Conservation (phyloP, 345 rosid genomes). For the Eucalyptus cloeziana region DNA sequence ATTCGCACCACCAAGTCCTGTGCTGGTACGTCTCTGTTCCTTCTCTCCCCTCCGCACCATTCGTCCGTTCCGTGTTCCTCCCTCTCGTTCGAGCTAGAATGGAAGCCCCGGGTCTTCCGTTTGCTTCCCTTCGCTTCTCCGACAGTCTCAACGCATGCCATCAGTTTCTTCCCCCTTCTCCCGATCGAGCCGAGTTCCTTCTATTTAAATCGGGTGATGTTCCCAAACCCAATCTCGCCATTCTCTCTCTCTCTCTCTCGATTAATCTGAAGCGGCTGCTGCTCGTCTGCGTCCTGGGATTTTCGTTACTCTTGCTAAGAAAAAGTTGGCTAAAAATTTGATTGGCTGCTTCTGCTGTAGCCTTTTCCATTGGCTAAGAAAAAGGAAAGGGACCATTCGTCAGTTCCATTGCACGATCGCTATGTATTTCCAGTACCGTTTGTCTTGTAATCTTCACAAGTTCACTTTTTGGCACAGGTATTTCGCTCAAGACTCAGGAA, state of each 20-base stretch:
- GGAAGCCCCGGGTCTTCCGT: not conserved
- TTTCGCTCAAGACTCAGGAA: conserved; percentile 36
- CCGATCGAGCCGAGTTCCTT: not conserved
- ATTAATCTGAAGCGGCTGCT: not conserved
- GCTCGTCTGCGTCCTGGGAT: not conserved
- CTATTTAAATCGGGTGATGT: not conserved
- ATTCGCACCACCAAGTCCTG: conserved; percentile 23
- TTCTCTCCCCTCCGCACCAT: not conserved
- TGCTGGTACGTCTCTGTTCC: not conserved
- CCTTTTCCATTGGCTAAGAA: not conserved
- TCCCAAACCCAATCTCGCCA: not conserved
- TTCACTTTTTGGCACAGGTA: conserved; percentile 7
- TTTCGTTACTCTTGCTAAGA: not conserved
- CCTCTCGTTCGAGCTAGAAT: not conserved
- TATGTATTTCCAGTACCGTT: not conserved
- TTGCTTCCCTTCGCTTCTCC: not conserved
- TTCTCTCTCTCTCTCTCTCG: not conserved
- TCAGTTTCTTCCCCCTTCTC: not conserved
- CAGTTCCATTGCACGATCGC: not conserved
- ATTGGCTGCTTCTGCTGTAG: not conserved
- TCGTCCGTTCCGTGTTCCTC: not conserved
- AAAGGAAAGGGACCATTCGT: not conserved
- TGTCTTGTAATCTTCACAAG: not conserved
- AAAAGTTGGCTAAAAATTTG: not conserved
- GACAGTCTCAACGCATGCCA: not conserved